Base-by-base conservation (phyloP, 106 monocot genomes). In the Apostasia ramifera region DNA sequence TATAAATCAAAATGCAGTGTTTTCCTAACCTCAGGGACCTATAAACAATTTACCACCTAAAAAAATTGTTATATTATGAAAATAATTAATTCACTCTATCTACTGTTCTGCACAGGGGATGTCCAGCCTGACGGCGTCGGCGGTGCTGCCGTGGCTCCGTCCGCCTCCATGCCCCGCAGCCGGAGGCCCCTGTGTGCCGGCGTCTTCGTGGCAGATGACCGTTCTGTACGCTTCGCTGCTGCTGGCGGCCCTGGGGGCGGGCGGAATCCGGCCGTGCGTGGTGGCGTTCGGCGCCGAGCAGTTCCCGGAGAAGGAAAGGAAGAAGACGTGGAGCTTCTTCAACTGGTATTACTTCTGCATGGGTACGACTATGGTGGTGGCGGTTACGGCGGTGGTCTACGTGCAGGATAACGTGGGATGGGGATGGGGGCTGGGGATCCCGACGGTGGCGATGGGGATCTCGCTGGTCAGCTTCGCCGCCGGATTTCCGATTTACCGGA, bases 301-400 rank as follows among this genome's bases (percentile, higher is more conserved):
- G 68, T 89, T 89, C 57, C 82, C 80, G 47, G 84, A 85, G 1
- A 79, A 63, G 45, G 77, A 79, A 70, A 72, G 54, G 48, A 74
- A 75, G 3, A 67, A 57, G 59, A 85, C 81, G 10, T 85, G 82
- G 85, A 79, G 70, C 45, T 89, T 82, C 79, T 89, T 89, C 77
- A 89, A 89, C 73, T 89, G 89, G 89, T 89, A 82, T 66, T 89
- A 85, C 69, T 85, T 85, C 70, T 72, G 76, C 68, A 89, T 85
- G 79, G 84, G 85, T 4, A 66, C 64, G 39, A 73, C 81, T n/a
- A 85, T 82, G 14, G 64, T 89, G 52, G 15, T 85, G 13, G 82
- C 89, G 3, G 89, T 89, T 44, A 89, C 89, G 3, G 81, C 75
- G 41, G 68, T 89, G 65, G 82, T 85, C 47, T 89, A 89, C 75